Evolutionary conservation across 164 flowering plant genomes (phyloP).

Genomic region (Vitis vinifera): DNA sequence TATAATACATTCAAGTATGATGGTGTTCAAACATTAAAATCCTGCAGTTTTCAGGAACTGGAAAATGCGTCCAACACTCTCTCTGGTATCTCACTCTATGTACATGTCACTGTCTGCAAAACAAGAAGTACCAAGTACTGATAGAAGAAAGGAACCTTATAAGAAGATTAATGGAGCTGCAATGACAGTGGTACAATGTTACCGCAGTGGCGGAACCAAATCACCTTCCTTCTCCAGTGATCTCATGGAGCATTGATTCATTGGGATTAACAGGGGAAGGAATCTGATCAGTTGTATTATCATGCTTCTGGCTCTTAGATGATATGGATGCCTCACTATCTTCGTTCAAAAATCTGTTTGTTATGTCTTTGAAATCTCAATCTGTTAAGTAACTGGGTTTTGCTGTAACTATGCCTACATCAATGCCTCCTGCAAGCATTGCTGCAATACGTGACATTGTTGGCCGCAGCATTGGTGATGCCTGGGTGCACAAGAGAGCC

Average conservation of each 20-base stretch:
- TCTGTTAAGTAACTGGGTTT: constrained; percentile 29
- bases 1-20: too few relatives aligned
- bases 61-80: too few relatives aligned
- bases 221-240: constrained; percentile 6
- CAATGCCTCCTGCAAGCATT: constrained; percentile 47
- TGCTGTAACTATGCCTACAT: constrained; percentile 32
- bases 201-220: too few relatives aligned
- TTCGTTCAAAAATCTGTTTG: constrained; percentile 7
- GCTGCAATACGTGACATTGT: constrained; percentile 28
- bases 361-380: constrained; percentile 4
- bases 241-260: not conserved
- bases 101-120: too few relatives aligned
- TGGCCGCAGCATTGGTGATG: constrained; percentile 44
- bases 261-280: constrained; percentile 1
- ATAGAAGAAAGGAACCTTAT: too few relatives aligned
- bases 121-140: too few relatives aligned
- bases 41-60: too few relatives aligned
- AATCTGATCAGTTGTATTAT: not conserved
- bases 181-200: too few relatives aligned
- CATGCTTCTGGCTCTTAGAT: not conserved
- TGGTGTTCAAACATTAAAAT: too few relatives aligned
- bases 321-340: not conserved
- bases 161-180: too few relatives aligned
- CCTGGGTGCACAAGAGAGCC: constrained; percentile 53
- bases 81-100: too few relatives aligned